Evolutionary conservation across 495 filamentous ascomycete species (phyloP).

Genomic region (Neurospora sp.): DNA sequence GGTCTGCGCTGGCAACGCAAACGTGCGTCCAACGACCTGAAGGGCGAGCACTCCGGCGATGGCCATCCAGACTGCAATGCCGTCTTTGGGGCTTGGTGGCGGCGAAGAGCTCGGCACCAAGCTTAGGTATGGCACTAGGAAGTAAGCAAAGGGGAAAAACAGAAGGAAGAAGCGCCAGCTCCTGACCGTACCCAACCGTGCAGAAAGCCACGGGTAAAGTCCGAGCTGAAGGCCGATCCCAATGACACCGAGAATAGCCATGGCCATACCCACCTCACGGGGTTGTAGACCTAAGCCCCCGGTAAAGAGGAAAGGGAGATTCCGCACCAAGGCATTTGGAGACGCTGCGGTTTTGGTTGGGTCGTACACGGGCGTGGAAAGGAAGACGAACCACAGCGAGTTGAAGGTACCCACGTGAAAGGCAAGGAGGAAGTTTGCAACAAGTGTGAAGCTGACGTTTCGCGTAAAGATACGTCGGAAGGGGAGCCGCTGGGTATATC

Average conservation of each 20-base stretch:
- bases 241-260: conserved; percentile 66
- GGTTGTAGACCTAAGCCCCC: conserved; percentile 72
- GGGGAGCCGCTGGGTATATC: conserved; percentile 41
- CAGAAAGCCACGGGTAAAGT: conserved; percentile 61
- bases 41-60: conserved; percentile 59
- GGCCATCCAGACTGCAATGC: conserved; percentile 54
- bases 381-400: conserved; percentile 75
- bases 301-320: conserved; percentile 66
- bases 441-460: conserved; percentile 56
- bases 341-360: conserved; percentile 20
- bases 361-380: conserved; percentile 67
- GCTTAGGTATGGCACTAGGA: conserved; percentile 61
- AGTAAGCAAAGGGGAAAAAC: conserved; percentile 67
- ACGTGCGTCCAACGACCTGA: conserved; percentile 71
- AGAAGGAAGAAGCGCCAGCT: conserved; percentile 59
- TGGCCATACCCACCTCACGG: conserved; percentile 62
- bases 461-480: conserved; percentile 71
- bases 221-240: conserved; percentile 70
- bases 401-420: conserved; percentile 78
- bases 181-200: conserved; percentile 55
- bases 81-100: conserved; percentile 55
- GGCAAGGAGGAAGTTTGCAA: conserved; percentile 59
- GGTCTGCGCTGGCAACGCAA: conserved; percentile 64
- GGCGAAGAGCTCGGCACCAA: conserved; percentile 51
- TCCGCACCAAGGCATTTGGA: conserved; percentile 16